phyloP scores from a whole-genome alignment of 371 early-diverging fungal species.

The Rhizopus delemar region DNA sequence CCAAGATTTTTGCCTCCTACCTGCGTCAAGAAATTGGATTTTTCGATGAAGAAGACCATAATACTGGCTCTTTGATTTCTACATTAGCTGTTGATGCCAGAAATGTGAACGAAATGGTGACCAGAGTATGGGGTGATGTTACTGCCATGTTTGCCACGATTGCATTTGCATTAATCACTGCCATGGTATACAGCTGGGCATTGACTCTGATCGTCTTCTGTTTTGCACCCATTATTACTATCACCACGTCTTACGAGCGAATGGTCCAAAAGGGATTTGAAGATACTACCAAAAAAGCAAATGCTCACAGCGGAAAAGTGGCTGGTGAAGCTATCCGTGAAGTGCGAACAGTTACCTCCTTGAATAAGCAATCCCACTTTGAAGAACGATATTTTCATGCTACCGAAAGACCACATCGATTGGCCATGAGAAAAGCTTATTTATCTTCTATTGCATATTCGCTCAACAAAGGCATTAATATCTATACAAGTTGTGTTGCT shows the following conservation, averaged over 20 bases:
- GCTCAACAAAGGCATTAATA: conserved; percentile 56
- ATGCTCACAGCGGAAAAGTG: conserved; percentile 58
- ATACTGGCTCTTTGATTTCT: conserved; percentile 76
- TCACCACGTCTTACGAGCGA: conserved; percentile 30
- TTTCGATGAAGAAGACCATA: conserved; percentile 80
- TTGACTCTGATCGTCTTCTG: conserved; percentile 51
- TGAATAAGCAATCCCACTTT: conserved; percentile 74
- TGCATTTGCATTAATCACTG: conserved; percentile 23
- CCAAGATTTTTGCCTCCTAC: conserved; percentile 52
- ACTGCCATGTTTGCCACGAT: conserved; percentile 49
- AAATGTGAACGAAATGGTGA: conserved; percentile 62
- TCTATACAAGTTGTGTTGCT: conserved; percentile 59
- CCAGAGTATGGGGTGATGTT: conserved; percentile 59
- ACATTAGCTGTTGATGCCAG: conserved; percentile 78
- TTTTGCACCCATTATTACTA: conserved; percentile 38
- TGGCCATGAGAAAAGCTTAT: conserved; percentile 55
- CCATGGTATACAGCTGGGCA: conserved; percentile 49
- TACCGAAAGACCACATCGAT: conserved; percentile 63
- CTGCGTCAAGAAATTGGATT: conserved; percentile 81
- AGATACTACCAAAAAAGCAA: conserved; percentile 53
- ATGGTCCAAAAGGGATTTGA: conserved; percentile 38
- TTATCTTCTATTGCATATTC: conserved; percentile 61
- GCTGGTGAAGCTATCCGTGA: conserved; percentile 78
- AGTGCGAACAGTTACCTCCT: conserved; percentile 77
- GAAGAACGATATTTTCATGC: conserved; percentile 54